Conservation (phyloP, 2,329 filamentous ascomycete genomes). For the Metarhizium robertsii region DNA sequence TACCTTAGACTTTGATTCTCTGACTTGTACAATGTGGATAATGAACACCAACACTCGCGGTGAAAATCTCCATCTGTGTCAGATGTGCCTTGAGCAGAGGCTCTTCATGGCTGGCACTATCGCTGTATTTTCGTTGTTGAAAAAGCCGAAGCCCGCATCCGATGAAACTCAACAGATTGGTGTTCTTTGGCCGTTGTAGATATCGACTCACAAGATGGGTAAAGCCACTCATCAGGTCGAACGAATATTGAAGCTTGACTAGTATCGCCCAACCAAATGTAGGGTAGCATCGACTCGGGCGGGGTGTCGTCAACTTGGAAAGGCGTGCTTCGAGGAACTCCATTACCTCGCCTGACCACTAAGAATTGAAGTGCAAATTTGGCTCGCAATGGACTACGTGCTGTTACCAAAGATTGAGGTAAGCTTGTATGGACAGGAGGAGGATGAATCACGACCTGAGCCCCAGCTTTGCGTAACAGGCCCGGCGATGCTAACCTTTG, state of each 20-base stretch:
- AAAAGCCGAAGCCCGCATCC: too few species aligned
- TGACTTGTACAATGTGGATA: slow-evolving; percentile 11
- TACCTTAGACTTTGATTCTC: slow-evolving; percentile 13
- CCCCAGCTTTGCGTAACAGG: not conserved
- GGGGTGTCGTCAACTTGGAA: not conserved
- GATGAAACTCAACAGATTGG: too few species aligned
- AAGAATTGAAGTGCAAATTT: not conserved
- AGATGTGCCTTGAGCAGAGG: too few species aligned
- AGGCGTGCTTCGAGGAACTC: not conserved
- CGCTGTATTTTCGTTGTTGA: too few species aligned
- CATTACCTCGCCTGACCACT: not conserved
- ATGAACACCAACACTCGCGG: not conserved
- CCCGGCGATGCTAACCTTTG: not conserved
- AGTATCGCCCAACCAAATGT: not conserved
- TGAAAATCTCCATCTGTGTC: not conserved
- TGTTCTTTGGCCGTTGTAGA: too few species aligned
- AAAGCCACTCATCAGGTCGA: not conserved
- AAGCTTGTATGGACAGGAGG: slow-evolving; percentile 2
- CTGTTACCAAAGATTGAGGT: slow-evolving; percentile 49
- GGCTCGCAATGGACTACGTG: slow-evolving; percentile 30
- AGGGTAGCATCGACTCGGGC: not conserved
- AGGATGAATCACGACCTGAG: not conserved
- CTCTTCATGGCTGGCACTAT: too few species aligned
- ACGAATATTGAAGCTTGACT: too few species aligned
- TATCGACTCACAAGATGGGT: too few species aligned